Percentiles rank a stretch among this genome's conserved stretches.
Evolutionary conservation across 352 stramenopile species (phyloP).

Genomic region (Globisporangium irregulare): DNA sequence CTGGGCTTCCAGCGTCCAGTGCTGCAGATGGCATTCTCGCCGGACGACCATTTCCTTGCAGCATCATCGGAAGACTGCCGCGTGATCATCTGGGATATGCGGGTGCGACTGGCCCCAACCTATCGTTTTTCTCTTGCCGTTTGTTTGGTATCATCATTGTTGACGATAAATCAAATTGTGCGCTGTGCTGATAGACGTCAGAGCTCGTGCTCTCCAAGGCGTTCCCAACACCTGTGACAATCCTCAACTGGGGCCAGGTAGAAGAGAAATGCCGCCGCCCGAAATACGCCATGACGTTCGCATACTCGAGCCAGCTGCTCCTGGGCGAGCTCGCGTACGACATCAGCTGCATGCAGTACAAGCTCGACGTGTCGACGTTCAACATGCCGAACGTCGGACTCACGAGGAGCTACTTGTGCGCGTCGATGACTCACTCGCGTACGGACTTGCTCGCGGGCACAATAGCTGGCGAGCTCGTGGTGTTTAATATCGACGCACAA

Average conservation of each 20-base stretch:
- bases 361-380: slow-evolving; percentile 60
- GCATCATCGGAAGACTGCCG: slow-evolving; percentile 62
- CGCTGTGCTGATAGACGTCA: slow-evolving; percentile 42
- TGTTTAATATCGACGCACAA: slow-evolving; percentile 74
- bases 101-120: slow-evolving; percentile 23
- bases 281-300: slow-evolving; percentile 67
- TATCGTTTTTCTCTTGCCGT: not conserved
- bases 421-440: slow-evolving; percentile 48
- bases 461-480: slow-evolving; percentile 76
- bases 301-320: slow-evolving; percentile 64
- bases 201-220: slow-evolving; percentile 66
- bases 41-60: slow-evolving; percentile 73
- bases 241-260: slow-evolving; percentile 66
- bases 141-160: slow-evolving; percentile 1
- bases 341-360: slow-evolving; percentile 77
- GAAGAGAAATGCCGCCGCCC: slow-evolving; percentile 66
- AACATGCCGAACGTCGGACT: slow-evolving; percentile 73
- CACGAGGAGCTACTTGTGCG: slow-evolving; percentile 65
- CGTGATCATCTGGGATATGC: slow-evolving; percentile 76
- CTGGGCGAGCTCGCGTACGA: slow-evolving; percentile 66
- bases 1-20: slow-evolving; percentile 59
- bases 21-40: slow-evolving; percentile 68
- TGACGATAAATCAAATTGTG: not conserved
- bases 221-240: slow-evolving; percentile 59
- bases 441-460: slow-evolving; percentile 63